Base-by-base conservation (phyloP, 2,329 filamentous ascomycete genomes). In the Sphaerulina musiva region DNA sequence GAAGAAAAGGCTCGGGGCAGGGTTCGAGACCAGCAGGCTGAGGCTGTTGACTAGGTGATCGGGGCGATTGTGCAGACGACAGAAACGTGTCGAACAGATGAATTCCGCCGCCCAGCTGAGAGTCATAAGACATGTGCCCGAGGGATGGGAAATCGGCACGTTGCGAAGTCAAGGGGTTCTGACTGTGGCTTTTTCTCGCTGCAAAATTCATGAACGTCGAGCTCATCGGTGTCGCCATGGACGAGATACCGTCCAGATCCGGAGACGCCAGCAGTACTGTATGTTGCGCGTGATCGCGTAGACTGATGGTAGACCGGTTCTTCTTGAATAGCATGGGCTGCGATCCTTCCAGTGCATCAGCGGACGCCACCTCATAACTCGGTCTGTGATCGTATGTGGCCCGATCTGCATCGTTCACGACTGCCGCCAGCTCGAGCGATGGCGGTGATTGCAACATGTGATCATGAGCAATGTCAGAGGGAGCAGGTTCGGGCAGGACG, bases 11-110 rank as follows among this genome's bases (percentile, higher is more conserved):
- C 36, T 86, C 88, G 1, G 93, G 93, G 68, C 95, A 98, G 2
- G 93, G 87, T 67, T 98, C 93, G 4, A 98, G 78, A 0, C 89
- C 82, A 20, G 85, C 79, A 10, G 91, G 91, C 0, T 86, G 82
- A 3, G 73, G 77, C 46, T 74, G 75, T 10, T 79, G 76, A 5
- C 56, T 62, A 6, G 64, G 64, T 17, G 65, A 67, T 36, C 63
- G 60, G 26, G 68, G 68, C 7, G 66, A 69, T 40, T 60, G 60
- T 29, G 58, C 45, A 20, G 47, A 51, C 36, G 62, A 62, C 14
- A 69, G 53, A 9, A 63, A 59, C 2, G 66, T 88, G 58, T 95
- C 89, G 64, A 97, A 95, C 1, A 97, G 76, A 66, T 89, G 84
- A 53, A 92, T 75, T 5, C 86, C 88, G 20, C 85, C 85, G 23